Base-by-base conservation (phyloP, 2,329 filamentous ascomycete genomes). In the Fusarium mangiferae region DNA sequence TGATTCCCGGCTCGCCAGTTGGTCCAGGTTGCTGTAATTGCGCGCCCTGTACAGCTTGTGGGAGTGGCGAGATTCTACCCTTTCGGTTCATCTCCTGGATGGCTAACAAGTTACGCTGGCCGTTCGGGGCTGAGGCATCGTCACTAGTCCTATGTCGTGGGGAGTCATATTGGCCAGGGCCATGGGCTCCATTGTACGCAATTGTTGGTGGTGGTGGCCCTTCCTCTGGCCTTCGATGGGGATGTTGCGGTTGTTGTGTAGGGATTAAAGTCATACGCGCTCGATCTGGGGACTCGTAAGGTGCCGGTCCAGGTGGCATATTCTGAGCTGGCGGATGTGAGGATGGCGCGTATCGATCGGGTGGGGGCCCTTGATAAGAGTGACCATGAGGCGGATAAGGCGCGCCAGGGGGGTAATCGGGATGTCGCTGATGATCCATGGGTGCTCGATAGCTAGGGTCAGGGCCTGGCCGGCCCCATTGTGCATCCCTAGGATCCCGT, bases 41-140 rank as follows among this genome's bases (percentile, higher is more conserved):
- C 3, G 94, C 95, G 28, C 96, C 96, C 80, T 98, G 95, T 2
- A 98, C 95, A 28, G 96, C 95, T 82, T 98, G 96, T 2, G 96
- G 96, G 22, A 98, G 85, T 4, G 96, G 96, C 14, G 96, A 98
- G 44, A 94, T 88, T 55, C 95, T 91, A 4, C 95, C 95, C 74
- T 92, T 93, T 60, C 94, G 91, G 78, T 94, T 95, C 68, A 92
- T 91, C 65, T 94, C 92, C 76, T 97, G 94, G 17, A 97, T 88
- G 7, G 90, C 91, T n/a, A 98, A 85, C 48, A 97, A 86, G 42
- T 89, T 91, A 70, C 93, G 87, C 68, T 87, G 90, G 54, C 73
- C 70, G 61, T 83, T 83, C 59, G 90, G 87, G 45, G 90, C 86
- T 38, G 89, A 86, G 56, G 90, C 87, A 62, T 88, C 89, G 58